Percentiles rank a stretch among this genome's conserved stretches.
Conservation (phyloP, 768 basidiomycete species). For the Boletus huronensis region DNA sequence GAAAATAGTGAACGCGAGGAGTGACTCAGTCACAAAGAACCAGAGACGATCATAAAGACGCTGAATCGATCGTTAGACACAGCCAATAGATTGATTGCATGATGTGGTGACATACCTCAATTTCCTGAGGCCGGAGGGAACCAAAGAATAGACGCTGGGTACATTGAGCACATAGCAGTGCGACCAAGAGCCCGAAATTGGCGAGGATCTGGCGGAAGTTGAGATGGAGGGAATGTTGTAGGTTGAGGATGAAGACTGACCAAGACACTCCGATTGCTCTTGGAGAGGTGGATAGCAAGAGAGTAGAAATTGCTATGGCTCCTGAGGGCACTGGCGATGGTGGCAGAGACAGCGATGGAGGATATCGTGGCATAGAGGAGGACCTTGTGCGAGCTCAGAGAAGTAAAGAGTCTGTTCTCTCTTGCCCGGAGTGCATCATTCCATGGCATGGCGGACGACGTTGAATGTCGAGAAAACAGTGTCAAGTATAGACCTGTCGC, state of each 20-base stretch:
- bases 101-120: constrained; percentile 62
- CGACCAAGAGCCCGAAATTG: constrained; percentile 82
- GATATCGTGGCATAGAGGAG: constrained; percentile 69
- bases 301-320: constrained; percentile 92
- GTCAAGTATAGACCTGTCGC: constrained; percentile 9
- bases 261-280: constrained; percentile 88
- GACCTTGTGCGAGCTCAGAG: constrained; percentile 60
- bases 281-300: constrained; percentile 87
- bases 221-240: background rate
- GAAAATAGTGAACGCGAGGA: constrained; percentile 96
- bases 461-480: background rate
- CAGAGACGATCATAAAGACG: constrained; percentile 93
- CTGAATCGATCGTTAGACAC: constrained; percentile 40
- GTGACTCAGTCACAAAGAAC: constrained; percentile 96
- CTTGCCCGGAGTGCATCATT: constrained; percentile 49
- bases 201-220: constrained; percentile 64
- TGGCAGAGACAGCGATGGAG: constrained; percentile 62
- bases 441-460: constrained; percentile 42
- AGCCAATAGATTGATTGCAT: background rate
- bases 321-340: constrained; percentile 76
- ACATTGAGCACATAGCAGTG: constrained; percentile 70
- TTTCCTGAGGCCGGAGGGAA: constrained; percentile 76
- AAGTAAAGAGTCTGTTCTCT: constrained; percentile 45
- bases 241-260: constrained; percentile 42
- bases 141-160: constrained; percentile 93